Conservation (phyloP, 1,284 basidiomycete species). For the Pholiota adiposa region DNA sequence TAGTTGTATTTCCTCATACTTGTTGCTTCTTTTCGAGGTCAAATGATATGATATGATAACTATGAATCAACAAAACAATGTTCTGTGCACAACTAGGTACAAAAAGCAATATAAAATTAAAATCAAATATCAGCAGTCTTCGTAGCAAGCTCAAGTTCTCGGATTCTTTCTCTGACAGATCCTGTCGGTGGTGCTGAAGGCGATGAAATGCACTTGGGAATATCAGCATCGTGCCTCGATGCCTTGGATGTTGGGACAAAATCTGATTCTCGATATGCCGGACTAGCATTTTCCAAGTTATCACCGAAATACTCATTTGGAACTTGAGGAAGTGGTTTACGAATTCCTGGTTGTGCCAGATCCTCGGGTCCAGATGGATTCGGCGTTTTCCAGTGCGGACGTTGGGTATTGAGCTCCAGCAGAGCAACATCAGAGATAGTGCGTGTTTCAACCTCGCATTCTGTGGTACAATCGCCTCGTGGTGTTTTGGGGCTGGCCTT, state of each 20-base stretch:
- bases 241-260: not conserved
- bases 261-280: not conserved
- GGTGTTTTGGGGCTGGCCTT: not conserved
- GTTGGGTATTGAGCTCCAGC: conserved; percentile 4
- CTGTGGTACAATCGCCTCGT: not conserved
- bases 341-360: not conserved
- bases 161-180: conserved; percentile 29
- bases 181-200: conserved; percentile 10
- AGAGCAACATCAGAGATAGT: conserved; percentile 6
- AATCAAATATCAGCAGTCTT: conserved; percentile 8
- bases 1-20: too few relatives aligned
- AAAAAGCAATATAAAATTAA: not conserved
- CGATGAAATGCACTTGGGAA: not conserved
- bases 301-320: not conserved
- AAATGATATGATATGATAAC: too few relatives aligned
- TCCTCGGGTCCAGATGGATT: not conserved
- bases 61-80: too few relatives aligned
- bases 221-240: not conserved
- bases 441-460: not conserved
- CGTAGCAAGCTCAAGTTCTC: conserved; percentile 27
- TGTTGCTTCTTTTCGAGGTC: too few relatives aligned
- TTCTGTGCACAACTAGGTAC: too few relatives aligned
- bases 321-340: not conserved
- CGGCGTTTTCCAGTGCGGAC: not conserved
- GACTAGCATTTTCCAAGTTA: not conserved